Evolutionary conservation across 352 stramenopile genomes (phyloP).

Genomic region (Globisporangium mamillatum): DNA sequence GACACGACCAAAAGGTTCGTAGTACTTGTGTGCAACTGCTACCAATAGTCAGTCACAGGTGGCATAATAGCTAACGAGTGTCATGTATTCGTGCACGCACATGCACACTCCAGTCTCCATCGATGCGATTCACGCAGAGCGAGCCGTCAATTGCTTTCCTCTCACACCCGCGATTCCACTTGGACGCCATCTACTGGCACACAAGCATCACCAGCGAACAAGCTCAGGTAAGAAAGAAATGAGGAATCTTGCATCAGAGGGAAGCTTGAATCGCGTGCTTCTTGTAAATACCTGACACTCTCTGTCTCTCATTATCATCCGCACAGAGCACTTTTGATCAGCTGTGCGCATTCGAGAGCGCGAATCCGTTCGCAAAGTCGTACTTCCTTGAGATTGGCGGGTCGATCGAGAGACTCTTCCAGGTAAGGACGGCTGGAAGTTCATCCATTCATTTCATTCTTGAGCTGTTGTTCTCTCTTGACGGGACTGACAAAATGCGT

Average conservation of each 20-base stretch:
- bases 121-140: constrained; percentile 14
- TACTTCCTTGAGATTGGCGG: constrained; percentile 50
- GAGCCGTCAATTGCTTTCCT: constrained; percentile 25
- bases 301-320: not conserved
- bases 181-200: constrained; percentile 58
- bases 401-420: constrained; percentile 51
- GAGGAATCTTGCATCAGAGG: too few relatives aligned
- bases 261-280: not conserved
- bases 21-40: not conserved
- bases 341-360: constrained; percentile 43
- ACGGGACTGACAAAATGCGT: not conserved
- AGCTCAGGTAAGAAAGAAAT: constrained; percentile 26
- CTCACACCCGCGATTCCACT: constrained; percentile 25
- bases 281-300: not conserved
- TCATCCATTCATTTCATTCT: not conserved
- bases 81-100: constrained; percentile 6
- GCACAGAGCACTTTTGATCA: constrained; percentile 35
- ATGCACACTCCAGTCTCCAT: constrained; percentile 9
- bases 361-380: constrained; percentile 37
- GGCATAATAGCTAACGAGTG: not conserved
- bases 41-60: constrained; percentile 7
- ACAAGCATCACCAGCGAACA: constrained; percentile 24
- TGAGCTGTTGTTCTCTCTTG: constrained; percentile 8
- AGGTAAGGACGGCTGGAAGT: constrained; percentile 31
- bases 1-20: constrained; percentile 14